Base-by-base conservation (phyloP, 306 rosid genomes). In the Lablab purpureus region DNA sequence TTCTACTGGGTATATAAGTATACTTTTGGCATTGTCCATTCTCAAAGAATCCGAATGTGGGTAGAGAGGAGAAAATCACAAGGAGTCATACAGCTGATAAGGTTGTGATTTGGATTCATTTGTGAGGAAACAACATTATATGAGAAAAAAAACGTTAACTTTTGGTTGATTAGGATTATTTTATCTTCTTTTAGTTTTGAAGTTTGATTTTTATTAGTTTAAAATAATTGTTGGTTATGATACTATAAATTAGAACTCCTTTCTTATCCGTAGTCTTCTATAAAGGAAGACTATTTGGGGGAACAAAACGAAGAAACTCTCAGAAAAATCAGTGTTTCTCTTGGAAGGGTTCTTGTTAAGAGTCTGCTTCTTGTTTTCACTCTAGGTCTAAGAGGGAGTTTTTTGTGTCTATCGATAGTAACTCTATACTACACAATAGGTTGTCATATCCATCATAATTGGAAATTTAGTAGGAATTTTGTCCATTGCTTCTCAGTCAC, bases 1-100 rank as follows among this genome's bases (percentile, higher is more conserved):
- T 45, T 59, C 60, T 46, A 18, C 10, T 75, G 21, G 62, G 18
- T 46, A 30, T 11, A 47, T 49, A 62, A 46, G 47, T 56, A 75
- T 47, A 34, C 71, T 60, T 62, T 47, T 62, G 18, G 49, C 47
- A 2, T 75, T 12, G 22, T 46, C 14, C 30, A 6, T 17, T 62
- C 62, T 19, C 18, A 37, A 58, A 37, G 55, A 36, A 56, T 59
- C 3, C 30, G 30, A 15, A 18, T 30, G 22, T 30, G 50, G 49
- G n/a, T n/a, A 47, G 25, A 32, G 34, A 30, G 21, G 15, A 47
- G 64, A 47, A 21, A 11, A 27, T 40, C 40, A 12, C 62, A 62
- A 47, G 23, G 17, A 63, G 11, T 63, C 45, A 7, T 64, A 34
- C 19, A n/a, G n/a, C n/a, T n/a, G n/a, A n/a, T n/a, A n/a, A n/a